Conservation (phyloP, 225 moss, liverwort and hornwort genomes). For the Sphagnum contortum region DNA sequence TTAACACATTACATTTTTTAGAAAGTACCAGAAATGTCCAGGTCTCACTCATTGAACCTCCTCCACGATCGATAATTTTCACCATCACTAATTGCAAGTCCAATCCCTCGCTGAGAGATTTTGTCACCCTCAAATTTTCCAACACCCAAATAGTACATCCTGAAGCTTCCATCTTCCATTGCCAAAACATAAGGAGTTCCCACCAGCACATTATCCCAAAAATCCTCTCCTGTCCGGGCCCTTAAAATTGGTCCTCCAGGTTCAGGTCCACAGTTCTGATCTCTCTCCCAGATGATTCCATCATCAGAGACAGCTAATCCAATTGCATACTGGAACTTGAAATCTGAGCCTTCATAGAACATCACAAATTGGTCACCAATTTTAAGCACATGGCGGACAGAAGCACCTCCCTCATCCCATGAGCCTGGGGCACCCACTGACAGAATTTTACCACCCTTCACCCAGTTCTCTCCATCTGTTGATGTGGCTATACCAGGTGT, state of each 20-base stretch:
- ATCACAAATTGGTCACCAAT: slow-evolving; percentile 28
- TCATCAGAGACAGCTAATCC: slow-evolving; percentile 43
- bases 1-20: too few species aligned
- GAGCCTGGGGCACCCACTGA: slow-evolving; percentile 27
- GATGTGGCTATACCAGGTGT: slow-evolving; percentile 49
- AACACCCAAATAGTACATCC: slow-evolving; percentile 46
- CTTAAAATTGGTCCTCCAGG: slow-evolving; percentile 43
- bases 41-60: slow-evolving; percentile 27
- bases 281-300: slow-evolving; percentile 37
- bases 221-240: slow-evolving; percentile 28
- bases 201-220: slow-evolving; percentile 45
- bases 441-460: slow-evolving; percentile 29
- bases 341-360: slow-evolving; percentile 52
- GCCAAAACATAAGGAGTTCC: slow-evolving; percentile 45
- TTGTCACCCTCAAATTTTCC: slow-evolving; percentile 43
- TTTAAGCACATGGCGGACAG: slow-evolving; percentile 44
- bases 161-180: slow-evolving; percentile 40
- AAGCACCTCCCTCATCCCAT: slow-evolving; percentile 57
- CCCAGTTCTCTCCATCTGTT: slow-evolving; percentile 31
- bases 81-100: slow-evolving; percentile 43
- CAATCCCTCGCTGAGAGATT: slow-evolving; percentile 26
- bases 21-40: background rate
- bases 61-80: slow-evolving; percentile 42
- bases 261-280: slow-evolving; percentile 26
- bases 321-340: slow-evolving; percentile 23